Base-by-base conservation (phyloP, 2,329 filamentous ascomycete species). In the Dactylonectria macrodidyma region DNA sequence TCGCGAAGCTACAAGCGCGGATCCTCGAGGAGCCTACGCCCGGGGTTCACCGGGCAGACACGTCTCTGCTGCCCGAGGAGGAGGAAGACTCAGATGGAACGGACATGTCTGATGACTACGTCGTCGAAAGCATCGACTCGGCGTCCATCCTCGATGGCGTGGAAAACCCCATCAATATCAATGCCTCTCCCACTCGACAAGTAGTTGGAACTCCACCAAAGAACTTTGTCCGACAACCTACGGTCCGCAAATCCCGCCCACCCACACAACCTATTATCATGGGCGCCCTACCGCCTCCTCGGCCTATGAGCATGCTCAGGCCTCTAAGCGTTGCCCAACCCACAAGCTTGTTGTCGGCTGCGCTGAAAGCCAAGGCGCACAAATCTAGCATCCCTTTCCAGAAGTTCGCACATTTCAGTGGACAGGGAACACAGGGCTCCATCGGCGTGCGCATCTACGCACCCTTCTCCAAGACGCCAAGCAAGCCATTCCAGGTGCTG, bases 401-500 rank as follows among this genome's bases (percentile, higher is more conserved):
- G 74, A 88, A 89, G 26, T 96, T 94, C 80, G 93, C 92, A 1
- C 88, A 91, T 16, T 86, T 94, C 44, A 94, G 91, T 64, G 94
- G 93, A 1, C 91, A 95, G 77, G 93, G 92, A 19, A 93, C 95
- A 68, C 88, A 92, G 7, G 93, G 91, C 57, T 93, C 93, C 3
- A 85, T 96, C 22, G 90, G 89, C 73, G 87, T 96, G 69, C 92
- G 92, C 63, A 93, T 97, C 47, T 95, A 94, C 78, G 91, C 89
- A 7, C 91, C 93, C 0, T 93, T 92, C 72, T 92, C 92, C 16
- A 86, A 87, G 12, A 88, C 88, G 26, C 85, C 91, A 0, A 87
- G 86, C 16, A 90, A 90, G 72, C 89, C 92, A 0, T 89, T 91
- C 54, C 92, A 95, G 76, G 89, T 95, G 3, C 87, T 93, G 16